Evolutionary conservation across 2,329 filamentous ascomycete species (phyloP), one percentile per base, ranked within the genome.

Genomic region (Periglandula ipomoeae): DNA sequence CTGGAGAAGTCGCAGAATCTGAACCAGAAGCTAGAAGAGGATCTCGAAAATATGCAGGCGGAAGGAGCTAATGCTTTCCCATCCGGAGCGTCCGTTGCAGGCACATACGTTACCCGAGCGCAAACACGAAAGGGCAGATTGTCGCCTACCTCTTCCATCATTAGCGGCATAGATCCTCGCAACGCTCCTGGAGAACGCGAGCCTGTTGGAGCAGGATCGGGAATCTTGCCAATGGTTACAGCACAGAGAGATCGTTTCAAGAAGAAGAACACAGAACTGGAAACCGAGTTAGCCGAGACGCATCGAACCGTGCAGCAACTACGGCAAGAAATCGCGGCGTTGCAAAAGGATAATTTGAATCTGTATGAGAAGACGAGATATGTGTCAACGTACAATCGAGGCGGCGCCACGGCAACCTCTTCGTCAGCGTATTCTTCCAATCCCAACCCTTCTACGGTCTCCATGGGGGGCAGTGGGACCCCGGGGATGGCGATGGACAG

Each of bases 301-400:
- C 89, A 97, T 65, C 78, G 81, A 42, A 86, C 80, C 0, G 82
- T 96, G 20, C 91, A 89, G 19, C 85, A 90, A 32, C 74, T 98
- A 42, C 82, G 93, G 39, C 88, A 94, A 58, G 93, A 98, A 64
- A 82, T 97, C 52, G 85, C 89, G 5, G 88, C 89, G 2, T 73
- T 98, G 37, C 94, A 98, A 62, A 95, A 90, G 65, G 93, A 98
- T 67, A 98, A 98, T 63, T 75, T 98, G 32, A 89, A 86, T 58
- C 76, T 98, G 7, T 98, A 98, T 65, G 93, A 98, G 67, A 98
- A 97, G 76, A 95, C 91, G 17, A 82, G 93, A 56, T 98, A 98
- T 64, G 83, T 97, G 22, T 95, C 89, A 6, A 90, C 88, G 2
- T 98, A 96, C 72, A 95, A 84, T 65, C 82, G 90, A 47, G 78